Conservation (phyloP, 768 basidiomycete genomes). For the Dentipellis fragilis region DNA sequence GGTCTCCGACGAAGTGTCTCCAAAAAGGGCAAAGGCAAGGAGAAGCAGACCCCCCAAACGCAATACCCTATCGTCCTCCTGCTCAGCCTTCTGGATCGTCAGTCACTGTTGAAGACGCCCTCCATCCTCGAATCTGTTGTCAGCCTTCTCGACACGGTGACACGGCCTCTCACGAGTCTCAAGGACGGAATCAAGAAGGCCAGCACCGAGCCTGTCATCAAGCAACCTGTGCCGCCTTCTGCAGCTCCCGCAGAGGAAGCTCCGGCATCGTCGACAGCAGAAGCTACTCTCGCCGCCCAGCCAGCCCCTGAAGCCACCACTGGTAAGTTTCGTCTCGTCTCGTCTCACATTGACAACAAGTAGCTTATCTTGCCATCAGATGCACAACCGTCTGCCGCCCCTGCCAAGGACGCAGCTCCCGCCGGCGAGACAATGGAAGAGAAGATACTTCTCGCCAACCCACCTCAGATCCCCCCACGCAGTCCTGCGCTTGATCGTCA, state of each 20-base stretch:
- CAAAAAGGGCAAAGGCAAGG: slow-evolving; percentile 94
- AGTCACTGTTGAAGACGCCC: slow-evolving; percentile 76
- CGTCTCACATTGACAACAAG: background rate
- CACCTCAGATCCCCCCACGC: slow-evolving; percentile 80
- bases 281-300: background rate
- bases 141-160: slow-evolving; percentile 77
- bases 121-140: slow-evolving; percentile 93
- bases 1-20: slow-evolving; percentile 57
- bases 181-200: slow-evolving; percentile 38
- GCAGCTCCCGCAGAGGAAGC: background rate
- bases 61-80: slow-evolving; percentile 90
- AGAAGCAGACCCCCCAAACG: slow-evolving; percentile 69
- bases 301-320: background rate
- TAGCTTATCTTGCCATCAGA: background rate
- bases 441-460: slow-evolving; percentile 49
- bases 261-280: background rate
- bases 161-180: slow-evolving; percentile 65
- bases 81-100: slow-evolving; percentile 79
- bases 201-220: background rate
- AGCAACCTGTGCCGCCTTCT: slow-evolving; percentile 13
- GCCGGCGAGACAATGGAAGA: slow-evolving; percentile 21
- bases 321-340: background rate
- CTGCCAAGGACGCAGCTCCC: slow-evolving; percentile 10
- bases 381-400: background rate
- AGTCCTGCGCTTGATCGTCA: slow-evolving; percentile 87